Conservation (phyloP, 495 filamentous ascomycete species). For the Penicillium salamii region DNA sequence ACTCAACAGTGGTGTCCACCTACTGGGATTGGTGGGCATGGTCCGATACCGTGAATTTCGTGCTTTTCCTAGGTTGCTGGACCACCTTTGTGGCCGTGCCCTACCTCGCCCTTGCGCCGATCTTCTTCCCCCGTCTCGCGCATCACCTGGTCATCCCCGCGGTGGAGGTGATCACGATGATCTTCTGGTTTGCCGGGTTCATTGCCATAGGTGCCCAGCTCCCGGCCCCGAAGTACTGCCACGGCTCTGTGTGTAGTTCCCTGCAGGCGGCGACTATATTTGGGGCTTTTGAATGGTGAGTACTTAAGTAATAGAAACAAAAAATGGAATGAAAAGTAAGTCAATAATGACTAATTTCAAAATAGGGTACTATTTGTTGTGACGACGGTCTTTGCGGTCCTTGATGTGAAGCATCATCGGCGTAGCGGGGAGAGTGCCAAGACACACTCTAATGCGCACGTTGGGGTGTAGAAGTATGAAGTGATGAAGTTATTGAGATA, state of each 20-base stretch:
- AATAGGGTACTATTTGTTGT: slow-evolving; percentile 51
- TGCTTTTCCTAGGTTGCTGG: slow-evolving; percentile 73
- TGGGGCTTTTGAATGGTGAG: slow-evolving; percentile 57
- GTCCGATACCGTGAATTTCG: slow-evolving; percentile 57
- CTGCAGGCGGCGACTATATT: slow-evolving; percentile 54
- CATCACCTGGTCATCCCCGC: slow-evolving; percentile 61
- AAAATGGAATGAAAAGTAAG: no score
- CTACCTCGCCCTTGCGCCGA: slow-evolving; percentile 64
- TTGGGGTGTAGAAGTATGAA: slow-evolving; percentile 13
- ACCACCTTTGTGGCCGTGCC: slow-evolving; percentile 60
- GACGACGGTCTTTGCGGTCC: slow-evolving; percentile 31
- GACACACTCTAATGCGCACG: slow-evolving; percentile 20
- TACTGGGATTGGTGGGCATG: slow-evolving; percentile 27
- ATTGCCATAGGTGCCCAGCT: slow-evolving; percentile 67
- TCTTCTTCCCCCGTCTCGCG: slow-evolving; percentile 53
- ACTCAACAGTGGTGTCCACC: slow-evolving; percentile 26
- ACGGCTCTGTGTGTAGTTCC: slow-evolving; percentile 43
- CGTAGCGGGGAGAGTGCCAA: slow-evolving; percentile 18
- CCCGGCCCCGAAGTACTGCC: slow-evolving; percentile 44
- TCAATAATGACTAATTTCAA: not conserved
- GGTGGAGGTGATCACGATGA: slow-evolving; percentile 69
- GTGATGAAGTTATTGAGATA: no score
- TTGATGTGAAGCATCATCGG: slow-evolving; percentile 21
- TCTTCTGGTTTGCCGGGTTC: slow-evolving; percentile 86
- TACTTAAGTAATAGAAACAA: no score